These are phyloP conservation scores for Alternaria dauci DNA, from an alignment of 2,329 filamentous ascomycete species.

Conservation along the genomic window DNA sequence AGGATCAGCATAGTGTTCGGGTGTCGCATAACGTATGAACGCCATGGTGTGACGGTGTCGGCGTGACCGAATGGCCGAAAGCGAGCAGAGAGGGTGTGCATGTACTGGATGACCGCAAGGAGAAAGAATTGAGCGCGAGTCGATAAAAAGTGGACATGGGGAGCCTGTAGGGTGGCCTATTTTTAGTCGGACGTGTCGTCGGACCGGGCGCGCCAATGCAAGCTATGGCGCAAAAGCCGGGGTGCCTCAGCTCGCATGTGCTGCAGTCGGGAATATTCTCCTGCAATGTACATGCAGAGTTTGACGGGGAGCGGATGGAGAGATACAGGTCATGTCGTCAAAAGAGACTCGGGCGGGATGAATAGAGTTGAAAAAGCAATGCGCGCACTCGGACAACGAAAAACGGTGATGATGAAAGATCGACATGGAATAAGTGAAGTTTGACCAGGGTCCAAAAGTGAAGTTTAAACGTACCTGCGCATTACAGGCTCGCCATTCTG, in stretches of 20 bases:
- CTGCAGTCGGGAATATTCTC: not conserved
- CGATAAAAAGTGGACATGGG: constrained; percentile 48
- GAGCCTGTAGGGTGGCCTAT: constrained; percentile 42
- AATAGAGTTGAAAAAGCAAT: not conserved
- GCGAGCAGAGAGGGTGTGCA: constrained; percentile 11
- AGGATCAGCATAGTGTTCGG: constrained; percentile 33
- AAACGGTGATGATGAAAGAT: constrained; percentile 1
- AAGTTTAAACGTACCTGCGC: constrained; percentile 65
- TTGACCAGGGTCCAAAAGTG: constrained; percentile 13
- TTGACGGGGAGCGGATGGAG: not conserved
- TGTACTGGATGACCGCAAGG: constrained; percentile 22
- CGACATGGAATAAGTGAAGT: not conserved
- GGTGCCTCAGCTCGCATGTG: constrained; percentile 33
- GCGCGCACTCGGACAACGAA: not conserved
- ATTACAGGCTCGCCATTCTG: constrained; percentile 64
- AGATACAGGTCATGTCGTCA: not conserved
- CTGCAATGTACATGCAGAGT: not conserved
- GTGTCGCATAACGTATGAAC: constrained; percentile 8
- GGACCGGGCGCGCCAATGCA: constrained; percentile 52
- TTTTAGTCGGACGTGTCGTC: constrained; percentile 47
- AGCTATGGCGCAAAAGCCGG: constrained; percentile 46
- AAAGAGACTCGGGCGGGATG: not conserved
- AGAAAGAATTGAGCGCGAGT: constrained; percentile 36
- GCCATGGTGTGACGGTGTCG: constrained; percentile 24
- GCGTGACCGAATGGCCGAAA: constrained; percentile 7